Evolutionary conservation across 164 flowering plant species (phyloP).

Genomic region (Magnolia officinalis): DNA sequence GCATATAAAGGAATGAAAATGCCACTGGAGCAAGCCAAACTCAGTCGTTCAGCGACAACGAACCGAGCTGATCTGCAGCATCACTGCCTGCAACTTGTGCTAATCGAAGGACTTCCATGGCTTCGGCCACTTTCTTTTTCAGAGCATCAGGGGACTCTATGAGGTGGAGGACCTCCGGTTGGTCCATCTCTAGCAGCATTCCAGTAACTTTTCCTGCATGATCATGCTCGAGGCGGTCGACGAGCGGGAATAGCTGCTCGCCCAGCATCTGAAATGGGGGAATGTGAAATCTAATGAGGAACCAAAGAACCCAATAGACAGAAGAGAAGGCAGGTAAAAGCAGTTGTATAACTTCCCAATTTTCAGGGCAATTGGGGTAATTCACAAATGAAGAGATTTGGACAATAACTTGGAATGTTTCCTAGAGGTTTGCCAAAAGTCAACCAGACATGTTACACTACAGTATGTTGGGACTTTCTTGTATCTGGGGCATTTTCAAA

Average conservation of each 20-base stretch:
- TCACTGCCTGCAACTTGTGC: slow-evolving; percentile 28
- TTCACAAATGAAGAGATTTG: background rate
- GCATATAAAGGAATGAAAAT: background rate
- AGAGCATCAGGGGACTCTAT: slow-evolving; percentile 73
- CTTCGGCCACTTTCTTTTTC: slow-evolving; percentile 64
- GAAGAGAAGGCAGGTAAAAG: background rate
- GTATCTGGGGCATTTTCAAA: no score
- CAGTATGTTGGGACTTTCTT: no score
- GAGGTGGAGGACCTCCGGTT: slow-evolving; percentile 70
- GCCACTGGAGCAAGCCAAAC: background rate
- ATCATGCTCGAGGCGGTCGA: slow-evolving; percentile 48
- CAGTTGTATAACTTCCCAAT: background rate
- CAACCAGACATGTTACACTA: no score
- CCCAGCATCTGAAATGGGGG: slow-evolving; percentile 57
- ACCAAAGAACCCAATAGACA: background rate
- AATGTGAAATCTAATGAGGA: background rate
- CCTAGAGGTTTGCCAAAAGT: no score
- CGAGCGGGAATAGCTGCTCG: slow-evolving; percentile 68
- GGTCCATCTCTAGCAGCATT: slow-evolving; percentile 80
- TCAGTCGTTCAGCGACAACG: slow-evolving; percentile 37
- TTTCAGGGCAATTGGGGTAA: background rate
- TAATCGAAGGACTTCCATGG: slow-evolving; percentile 52
- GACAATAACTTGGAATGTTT: background rate
- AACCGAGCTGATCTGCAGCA: slow-evolving; percentile 41
- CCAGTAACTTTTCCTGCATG: slow-evolving; percentile 64